These are phyloP conservation scores for Daedaleopsis sinensis DNA, from an alignment of 768 basidiomycete species.

Conservation along the genomic window DNA sequence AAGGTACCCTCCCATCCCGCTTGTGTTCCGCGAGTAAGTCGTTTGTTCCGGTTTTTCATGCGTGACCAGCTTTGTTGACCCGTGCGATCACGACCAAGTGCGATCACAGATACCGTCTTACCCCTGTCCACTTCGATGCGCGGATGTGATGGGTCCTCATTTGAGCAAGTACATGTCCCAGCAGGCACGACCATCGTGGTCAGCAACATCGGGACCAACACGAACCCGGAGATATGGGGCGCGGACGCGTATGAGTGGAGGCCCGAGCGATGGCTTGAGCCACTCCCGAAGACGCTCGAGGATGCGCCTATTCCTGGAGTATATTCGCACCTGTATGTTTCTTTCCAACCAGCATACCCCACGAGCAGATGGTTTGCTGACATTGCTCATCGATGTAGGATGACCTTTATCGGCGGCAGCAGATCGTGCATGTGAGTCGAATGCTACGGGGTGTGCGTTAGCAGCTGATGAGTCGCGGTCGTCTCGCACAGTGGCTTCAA, in stretches of 20 bases:
- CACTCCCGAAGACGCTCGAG: slow-evolving; percentile 2
- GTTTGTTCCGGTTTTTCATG: too few species aligned
- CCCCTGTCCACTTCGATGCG: slow-evolving; percentile 34
- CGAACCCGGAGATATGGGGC: slow-evolving; percentile 21
- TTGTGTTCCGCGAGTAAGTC: slow-evolving; percentile 9
- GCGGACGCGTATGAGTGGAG: slow-evolving; percentile 23
- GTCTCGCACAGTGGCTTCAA: slow-evolving; percentile 39
- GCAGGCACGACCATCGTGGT: slow-evolving; percentile 27
- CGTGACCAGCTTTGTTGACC: neutral
- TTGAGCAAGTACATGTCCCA: slow-evolving; percentile 29
- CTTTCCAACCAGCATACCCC: neutral
- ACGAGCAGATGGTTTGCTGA: neutral
- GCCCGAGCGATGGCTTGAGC: slow-evolving; percentile 19
- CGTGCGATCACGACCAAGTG: neutral
- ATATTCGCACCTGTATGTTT: slow-evolving; percentile 2
- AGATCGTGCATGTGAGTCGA: slow-evolving; percentile 35
- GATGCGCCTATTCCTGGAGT: slow-evolving; percentile 7
- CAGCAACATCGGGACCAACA: slow-evolving; percentile 23
- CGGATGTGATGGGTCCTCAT: slow-evolving; percentile 29
- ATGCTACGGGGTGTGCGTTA: slow-evolving; percentile 18
- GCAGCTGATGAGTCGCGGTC: slow-evolving; percentile 42
- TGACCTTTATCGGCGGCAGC: slow-evolving; percentile 32
- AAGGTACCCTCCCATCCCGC: slow-evolving; percentile 8
- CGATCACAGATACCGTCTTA: slow-evolving; percentile 28
- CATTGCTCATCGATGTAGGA: neutral